Conservation (phyloP, 2,329 filamentous ascomycete species). For the Drechslera avenae region DNA sequence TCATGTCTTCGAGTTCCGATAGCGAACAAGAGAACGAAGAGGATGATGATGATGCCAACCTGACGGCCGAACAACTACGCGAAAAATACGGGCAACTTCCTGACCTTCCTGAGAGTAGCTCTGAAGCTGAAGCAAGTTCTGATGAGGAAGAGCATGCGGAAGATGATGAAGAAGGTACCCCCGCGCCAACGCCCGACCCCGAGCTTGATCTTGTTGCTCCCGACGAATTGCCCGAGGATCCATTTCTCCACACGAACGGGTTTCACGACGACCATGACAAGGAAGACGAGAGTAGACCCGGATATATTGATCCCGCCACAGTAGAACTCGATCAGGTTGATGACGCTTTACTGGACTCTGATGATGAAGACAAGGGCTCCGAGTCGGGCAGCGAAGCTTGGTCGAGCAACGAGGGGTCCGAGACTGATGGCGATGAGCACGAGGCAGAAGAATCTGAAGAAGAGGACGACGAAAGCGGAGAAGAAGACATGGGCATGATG, state of each 20-base stretch:
- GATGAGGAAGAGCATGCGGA: slow-evolving; percentile 46
- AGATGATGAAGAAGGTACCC: slow-evolving; percentile 25
- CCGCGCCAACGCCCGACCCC: slow-evolving; percentile 38
- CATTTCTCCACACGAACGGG: slow-evolving; percentile 27
- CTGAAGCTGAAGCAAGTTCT: slow-evolving; percentile 27
- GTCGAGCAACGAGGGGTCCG: slow-evolving; percentile 46
- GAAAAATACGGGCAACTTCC: slow-evolving; percentile 72
- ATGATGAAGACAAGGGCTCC: slow-evolving; percentile 33
- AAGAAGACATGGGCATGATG: slow-evolving; percentile 40
- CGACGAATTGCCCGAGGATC: slow-evolving; percentile 15
- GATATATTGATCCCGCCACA: slow-evolving; percentile 43
- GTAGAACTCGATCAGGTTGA: slow-evolving; percentile 51
- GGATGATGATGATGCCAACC: slow-evolving; percentile 65
- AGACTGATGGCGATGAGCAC: slow-evolving; percentile 25
- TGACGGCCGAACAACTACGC: slow-evolving; percentile 71
- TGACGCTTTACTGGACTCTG: slow-evolving; percentile 47
- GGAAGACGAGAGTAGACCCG: slow-evolving; percentile 16
- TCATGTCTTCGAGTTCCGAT: slow-evolving; percentile 43
- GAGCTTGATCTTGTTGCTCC: slow-evolving; percentile 34
- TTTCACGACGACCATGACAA: slow-evolving; percentile 26
- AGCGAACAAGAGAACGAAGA: slow-evolving; percentile 49
- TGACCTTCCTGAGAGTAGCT: slow-evolving; percentile 47
- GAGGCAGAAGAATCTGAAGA: slow-evolving; percentile 23
- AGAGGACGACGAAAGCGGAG: slow-evolving; percentile 43
- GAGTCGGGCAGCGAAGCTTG: slow-evolving; percentile 45